Evolutionary conservation across 2,329 filamentous ascomycete genomes (phyloP), one percentile per base, ranked within the genome.

Genomic region (Sarocladium strictum): DNA sequence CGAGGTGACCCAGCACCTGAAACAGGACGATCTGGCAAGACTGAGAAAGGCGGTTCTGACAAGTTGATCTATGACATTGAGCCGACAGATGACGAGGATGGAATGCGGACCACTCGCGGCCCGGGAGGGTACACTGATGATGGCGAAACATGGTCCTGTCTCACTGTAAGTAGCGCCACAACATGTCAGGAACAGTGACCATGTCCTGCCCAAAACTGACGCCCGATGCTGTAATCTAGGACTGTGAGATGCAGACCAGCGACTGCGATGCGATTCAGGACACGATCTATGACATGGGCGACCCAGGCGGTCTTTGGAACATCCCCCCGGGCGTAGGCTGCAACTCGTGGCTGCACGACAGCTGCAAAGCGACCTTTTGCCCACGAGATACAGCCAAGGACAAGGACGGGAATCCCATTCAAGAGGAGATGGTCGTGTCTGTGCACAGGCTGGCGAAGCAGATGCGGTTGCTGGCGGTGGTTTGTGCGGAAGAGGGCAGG

Each of bases 311-410:
- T n/a, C 35, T 26, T 26, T 51, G 47, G 47, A 19, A n/a, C 12
- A 35, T 51, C 17, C 19, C 47, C 4, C 4, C 5, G n/a, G 7
- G 27, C 7, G 23, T 23, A n/a, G 47, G 47, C 27, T 51, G 47
- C 47, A 51, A 51, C 17, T 51, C 47, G 24, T 51, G 47, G 47
- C 47, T 33, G 47, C 19, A 51, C n/a, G 27, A 23, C 47, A 51
- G 35, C 47, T 51, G 47, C 47, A 51, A 51, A 17, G 47, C 47
- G 15, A 51, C 27, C 4, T 51, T 51, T 29, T 51, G 47, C 27
- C 47, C 47, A 4, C n/a, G 3, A 21, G 29, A 35, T 23, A 11
- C 29, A 3, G 27, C 26, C 15, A 19, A 35, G 15, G 17, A 35
- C 11, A 23, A 51, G 7, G 24, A 29, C 10, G 43, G 10, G 14